Conservation (phyloP, 176 grass and related monocot genomes). For the Oryza australiensis region DNA sequence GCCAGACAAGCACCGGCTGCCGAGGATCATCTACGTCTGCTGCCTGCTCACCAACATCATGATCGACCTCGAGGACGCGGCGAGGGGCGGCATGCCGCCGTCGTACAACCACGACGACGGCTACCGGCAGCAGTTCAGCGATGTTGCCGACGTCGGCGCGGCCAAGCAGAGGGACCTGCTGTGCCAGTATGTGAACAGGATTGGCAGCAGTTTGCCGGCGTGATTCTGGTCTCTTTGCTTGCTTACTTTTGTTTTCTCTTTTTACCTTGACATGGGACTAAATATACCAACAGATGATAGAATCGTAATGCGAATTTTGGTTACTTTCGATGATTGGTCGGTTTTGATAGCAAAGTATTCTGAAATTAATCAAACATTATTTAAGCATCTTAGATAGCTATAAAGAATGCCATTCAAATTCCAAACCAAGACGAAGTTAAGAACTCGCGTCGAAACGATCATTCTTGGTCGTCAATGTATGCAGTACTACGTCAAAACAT, state of each 20-base stretch:
- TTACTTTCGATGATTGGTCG: neutral
- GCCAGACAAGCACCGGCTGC: constrained; percentile 66
- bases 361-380: neutral
- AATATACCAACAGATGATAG: constrained; percentile 6
- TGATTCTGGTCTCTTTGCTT: constrained; percentile 10
- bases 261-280: constrained; percentile 6
- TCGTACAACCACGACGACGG: constrained; percentile 48
- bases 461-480: neutral
- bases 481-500: neutral
- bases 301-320: constrained; percentile 7
- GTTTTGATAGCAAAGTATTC: neutral
- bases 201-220: neutral
- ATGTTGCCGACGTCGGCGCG: constrained; percentile 31
- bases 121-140: constrained; percentile 55
- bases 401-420: neutral
- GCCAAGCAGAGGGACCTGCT: constrained; percentile 47
- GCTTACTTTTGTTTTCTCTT: neutral
- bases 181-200: constrained; percentile 21
- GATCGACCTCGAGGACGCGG: constrained; percentile 49
- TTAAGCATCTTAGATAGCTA: neutral
- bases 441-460: neutral
- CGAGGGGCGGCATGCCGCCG: constrained; percentile 20
- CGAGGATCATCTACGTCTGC: constrained; percentile 70
- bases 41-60: constrained; percentile 72
- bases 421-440: neutral